Base-by-base conservation (phyloP, 805 yeast species). In the Metahyphopichia silvanorum region DNA sequence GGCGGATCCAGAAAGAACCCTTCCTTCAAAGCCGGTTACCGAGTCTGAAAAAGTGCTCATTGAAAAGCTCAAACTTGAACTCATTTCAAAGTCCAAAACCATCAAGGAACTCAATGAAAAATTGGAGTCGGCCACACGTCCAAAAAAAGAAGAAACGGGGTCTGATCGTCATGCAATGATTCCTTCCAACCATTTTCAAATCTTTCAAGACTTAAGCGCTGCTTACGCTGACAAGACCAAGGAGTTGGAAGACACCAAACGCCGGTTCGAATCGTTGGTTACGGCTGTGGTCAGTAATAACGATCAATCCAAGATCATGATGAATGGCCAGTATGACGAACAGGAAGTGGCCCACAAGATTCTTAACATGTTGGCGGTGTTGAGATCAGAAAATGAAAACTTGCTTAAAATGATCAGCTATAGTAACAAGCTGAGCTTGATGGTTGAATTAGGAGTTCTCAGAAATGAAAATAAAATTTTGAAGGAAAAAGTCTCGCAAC, bases 261-360 rank as follows among this genome's bases (percentile, higher is more conserved):
- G 61, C 11, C 66, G 82, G 43, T 59, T 86, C 29, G 94, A 86
- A 46, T 69, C 83, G 16, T 44, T 84, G 8, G 34, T 64, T n/a
- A 63, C 62, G 13, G 40, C 55, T 16, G 40, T 61, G 44, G 46
- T 39, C 26, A 42, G 39, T 29, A 48, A 43, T 16, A 43, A 39
- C 31, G 30, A 47, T n/a, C 35, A 37, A 5, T 16, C 30, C 15
- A 17, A 20, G 2, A 32, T 37, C 16, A 75, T 78, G 2, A 64
- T 66, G 21, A 57, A 66, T 35, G 88, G 87, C 2, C 65, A 81
- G 36, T 82, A 76, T 51, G 94, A 86, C 47, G 82, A 77, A 31
- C 79, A 83, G 46, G 88, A 84, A 34, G 59, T 84, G 29, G 78
- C 89, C 10, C 93, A 86, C 50, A 79, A 80, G 46, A 75, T 85